Base-by-base conservation (phyloP, 345 rosid genomes). In the Acer yangbiense region DNA sequence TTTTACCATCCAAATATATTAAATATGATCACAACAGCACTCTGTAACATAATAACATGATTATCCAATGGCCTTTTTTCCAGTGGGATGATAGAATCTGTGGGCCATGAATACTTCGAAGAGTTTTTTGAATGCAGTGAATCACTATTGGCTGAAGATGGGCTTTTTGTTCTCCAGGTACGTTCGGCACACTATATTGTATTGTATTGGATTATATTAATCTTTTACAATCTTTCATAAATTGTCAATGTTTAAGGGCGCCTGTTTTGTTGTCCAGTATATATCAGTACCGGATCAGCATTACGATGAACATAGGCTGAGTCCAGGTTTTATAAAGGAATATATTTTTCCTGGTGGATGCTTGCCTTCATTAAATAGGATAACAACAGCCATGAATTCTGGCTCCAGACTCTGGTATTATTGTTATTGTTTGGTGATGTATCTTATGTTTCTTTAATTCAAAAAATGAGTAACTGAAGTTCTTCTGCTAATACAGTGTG, bases 61-160 rank as follows among this genome's bases (percentile, higher is more conserved):
- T 35, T 35, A 35, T 35, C 39, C 39, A 35, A 4, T 35, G 39
- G 6, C 57, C 39, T n/a, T 75, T 75, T 64, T 44, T 79, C 54
- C 87, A 94, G 99, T 12, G 99, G 88, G 90, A 93, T 95, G 98
- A 64, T 95, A 63, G 98, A 93, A 88, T 88, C 90, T 10, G 97
- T 95, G 58, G 99, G 99, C 3, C 98, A 95, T 39, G 98, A 95
- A 80, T 95, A 79, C 80, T 89, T 92, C 91, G 99, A 93, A 74
- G 90, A 86, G 48, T 95, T 89, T 83, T 92, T 93, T 43, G 78
- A 87, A 64, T 86, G 88, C 55, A 90, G 96, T 3, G 98, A 93
- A 74, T 90, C 97, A 9, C 87, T 86, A 14, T 81, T 93, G 72
- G 97, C 95, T 35, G 85, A 92, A 57, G 83, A 93, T 17, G 99